Base-by-base conservation (phyloP, 2,329 filamentous ascomycete species). In the Talaromyces sp. region DNA sequence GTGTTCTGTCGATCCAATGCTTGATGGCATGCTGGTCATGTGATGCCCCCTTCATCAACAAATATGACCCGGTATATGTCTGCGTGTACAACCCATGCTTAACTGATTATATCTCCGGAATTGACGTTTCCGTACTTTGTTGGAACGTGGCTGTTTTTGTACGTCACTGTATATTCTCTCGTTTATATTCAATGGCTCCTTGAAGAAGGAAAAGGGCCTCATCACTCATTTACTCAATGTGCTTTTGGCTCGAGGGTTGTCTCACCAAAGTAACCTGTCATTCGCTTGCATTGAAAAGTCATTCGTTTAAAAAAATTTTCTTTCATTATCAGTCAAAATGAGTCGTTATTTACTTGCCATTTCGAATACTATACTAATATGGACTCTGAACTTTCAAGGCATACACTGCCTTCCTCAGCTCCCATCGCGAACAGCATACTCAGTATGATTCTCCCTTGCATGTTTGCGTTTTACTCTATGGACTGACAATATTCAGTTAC, bases 331-430 rank as follows among this genome's bases (percentile, higher is more conserved):
- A 7, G 16, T 57, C 64, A 62, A 43, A 37, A 75, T 75, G 73
- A 66, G 66, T 14, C 37, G 65, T 60, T 61, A 60, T 33, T 65
- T 65, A 33, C 68, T 64, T 66, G 74, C 69, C 73, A 69, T 69
- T 62, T 66, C 68, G n/a, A 64, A 69, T 64, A 66, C 69, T 45
- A 68, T 77, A 70, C 76, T 79, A 70, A 79, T 71, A 65, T 76
- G 75, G 73, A 68, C 76, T 62, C 68, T 77, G 43, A 68, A 71
- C 33, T 66, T 72, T 72, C 73, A 73, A 50, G 69, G 67, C 64
- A 73, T 70, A 33, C 60, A 69, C 47, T 70, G 70, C 63, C 67
- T 71, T 35, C 76, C 75, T 0, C 68, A 61, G 57, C 60, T 63
- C 24, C 54, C 61, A 27, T 57, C 33, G 22, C 39, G 27, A 19